phyloP scores from a whole-genome alignment of 148 eudicot genomes.

The Gaultheria prostrata region DNA sequence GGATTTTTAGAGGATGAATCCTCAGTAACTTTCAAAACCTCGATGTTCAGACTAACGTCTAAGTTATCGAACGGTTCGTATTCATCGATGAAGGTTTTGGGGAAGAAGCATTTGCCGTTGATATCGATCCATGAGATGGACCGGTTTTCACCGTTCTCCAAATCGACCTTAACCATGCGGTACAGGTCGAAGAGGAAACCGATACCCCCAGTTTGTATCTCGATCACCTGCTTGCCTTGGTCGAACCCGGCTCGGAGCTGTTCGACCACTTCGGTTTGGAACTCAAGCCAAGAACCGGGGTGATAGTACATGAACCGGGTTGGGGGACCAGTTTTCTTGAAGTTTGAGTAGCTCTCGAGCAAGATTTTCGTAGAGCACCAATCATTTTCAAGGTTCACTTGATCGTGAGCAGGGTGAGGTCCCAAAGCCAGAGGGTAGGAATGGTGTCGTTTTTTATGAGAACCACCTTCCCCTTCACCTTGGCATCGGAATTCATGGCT shows the following conservation, averaged over 20 bases:
- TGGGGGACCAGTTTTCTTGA: constrained; percentile 40
- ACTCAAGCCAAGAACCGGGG: constrained; percentile 42
- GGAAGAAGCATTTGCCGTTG: constrained; percentile 41
- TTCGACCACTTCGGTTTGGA: constrained; percentile 21
- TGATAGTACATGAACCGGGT: constrained; percentile 33
- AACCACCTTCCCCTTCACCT: not conserved
- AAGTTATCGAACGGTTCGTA: not conserved
- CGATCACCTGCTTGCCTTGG: constrained; percentile 27
- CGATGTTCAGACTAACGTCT: not conserved
- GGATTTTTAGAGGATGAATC: not conserved
- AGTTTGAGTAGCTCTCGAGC: constrained; percentile 37
- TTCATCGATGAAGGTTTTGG: constrained; percentile 36
- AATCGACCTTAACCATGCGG: constrained; percentile 20
- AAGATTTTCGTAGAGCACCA: constrained; percentile 17
- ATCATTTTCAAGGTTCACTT: not conserved
- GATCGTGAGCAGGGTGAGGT: not conserved
- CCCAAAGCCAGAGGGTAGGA: not conserved
- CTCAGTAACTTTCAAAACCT: not conserved
- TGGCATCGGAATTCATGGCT: not conserved
- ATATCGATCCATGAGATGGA: constrained; percentile 71
- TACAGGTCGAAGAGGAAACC: constrained; percentile 4
- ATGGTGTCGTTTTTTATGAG: not conserved
- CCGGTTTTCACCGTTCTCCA: constrained; percentile 24
- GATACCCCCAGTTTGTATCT: not conserved
- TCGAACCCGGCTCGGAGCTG: constrained; percentile 36